These are phyloP conservation scores for Pythium phragmiticola DNA, from an alignment of 352 stramenopile genomes.

Conservation along the genomic window DNA sequence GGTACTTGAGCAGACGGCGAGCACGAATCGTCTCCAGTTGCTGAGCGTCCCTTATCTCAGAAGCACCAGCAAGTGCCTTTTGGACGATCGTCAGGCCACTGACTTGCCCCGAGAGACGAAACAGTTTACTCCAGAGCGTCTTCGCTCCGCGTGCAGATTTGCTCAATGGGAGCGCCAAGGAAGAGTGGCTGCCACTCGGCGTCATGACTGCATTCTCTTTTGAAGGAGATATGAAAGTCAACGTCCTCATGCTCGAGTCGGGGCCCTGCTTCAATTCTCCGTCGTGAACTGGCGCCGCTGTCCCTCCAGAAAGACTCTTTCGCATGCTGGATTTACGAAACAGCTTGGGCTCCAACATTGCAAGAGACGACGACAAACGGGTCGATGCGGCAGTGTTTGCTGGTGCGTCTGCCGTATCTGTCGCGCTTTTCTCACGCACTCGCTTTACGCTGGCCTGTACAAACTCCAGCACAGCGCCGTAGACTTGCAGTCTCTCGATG, in stretches of 20 bases:
- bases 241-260: too few relatives aligned
- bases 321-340: too few relatives aligned
- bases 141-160: neutral
- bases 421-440: neutral
- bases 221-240: neutral
- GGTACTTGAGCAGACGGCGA: slow-evolving; percentile 27
- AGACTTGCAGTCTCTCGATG: slow-evolving; percentile 32
- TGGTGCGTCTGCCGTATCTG: neutral
- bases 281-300: too few relatives aligned
- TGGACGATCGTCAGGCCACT: slow-evolving; percentile 16
- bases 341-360: too few relatives aligned
- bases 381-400: neutral
- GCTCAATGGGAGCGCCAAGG: too few relatives aligned
- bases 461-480: slow-evolving; percentile 22
- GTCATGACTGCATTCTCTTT: neutral
- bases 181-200: neutral
- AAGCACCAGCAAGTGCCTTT: neutral
- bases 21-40: slow-evolving; percentile 22
- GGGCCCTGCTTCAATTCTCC: too few relatives aligned
- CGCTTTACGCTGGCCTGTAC: slow-evolving; percentile 3
- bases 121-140: neutral
- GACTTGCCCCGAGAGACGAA: slow-evolving; percentile 3
- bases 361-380: neutral
- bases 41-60: slow-evolving; percentile 14
- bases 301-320: too few relatives aligned